Conservation (phyloP, 2,329 filamentous ascomycete genomes). For the Stachybotrys chartarum region DNA sequence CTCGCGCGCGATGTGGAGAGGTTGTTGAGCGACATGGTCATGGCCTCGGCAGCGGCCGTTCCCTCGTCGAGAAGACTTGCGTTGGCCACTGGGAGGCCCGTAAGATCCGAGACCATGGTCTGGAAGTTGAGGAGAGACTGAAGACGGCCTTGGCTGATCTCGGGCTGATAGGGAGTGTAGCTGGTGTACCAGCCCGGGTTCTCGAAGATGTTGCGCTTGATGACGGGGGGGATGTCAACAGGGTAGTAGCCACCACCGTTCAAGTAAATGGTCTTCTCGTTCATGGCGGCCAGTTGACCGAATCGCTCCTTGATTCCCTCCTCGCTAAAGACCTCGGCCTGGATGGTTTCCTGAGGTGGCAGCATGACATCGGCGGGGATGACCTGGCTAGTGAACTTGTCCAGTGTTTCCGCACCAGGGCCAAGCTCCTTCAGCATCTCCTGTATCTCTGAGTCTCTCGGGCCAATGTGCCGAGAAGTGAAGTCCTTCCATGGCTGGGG, state of each 20-base stretch:
- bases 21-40: constrained; percentile 83
- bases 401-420: constrained; percentile 64
- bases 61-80: constrained; percentile 86
- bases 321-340: constrained; percentile 49
- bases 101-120: constrained; percentile 84
- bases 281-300: constrained; percentile 31
- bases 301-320: constrained; percentile 11
- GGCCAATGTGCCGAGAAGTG: constrained; percentile 79
- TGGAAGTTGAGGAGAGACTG: constrained; percentile 95
- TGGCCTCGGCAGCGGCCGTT: constrained; percentile 88
- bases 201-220: constrained; percentile 87
- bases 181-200: constrained; percentile 96
- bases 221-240: constrained; percentile 80
- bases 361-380: constrained; percentile 69
- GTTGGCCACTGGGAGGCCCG: constrained; percentile 80
- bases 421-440: constrained; percentile 77
- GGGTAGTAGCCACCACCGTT: constrained; percentile 86
- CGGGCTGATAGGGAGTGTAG: constrained; percentile 94
- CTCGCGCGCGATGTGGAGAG: constrained; percentile 66
- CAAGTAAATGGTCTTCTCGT: constrained; percentile 51
- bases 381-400: constrained; percentile 80
- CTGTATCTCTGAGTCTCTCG: constrained; percentile 59
- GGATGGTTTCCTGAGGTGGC: constrained; percentile 16
- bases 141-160: constrained; percentile 91
- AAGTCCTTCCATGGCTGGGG: constrained; percentile 38